Base-by-base conservation (phyloP, 2,329 filamentous ascomycete genomes). In the Nemania diffusa region DNA sequence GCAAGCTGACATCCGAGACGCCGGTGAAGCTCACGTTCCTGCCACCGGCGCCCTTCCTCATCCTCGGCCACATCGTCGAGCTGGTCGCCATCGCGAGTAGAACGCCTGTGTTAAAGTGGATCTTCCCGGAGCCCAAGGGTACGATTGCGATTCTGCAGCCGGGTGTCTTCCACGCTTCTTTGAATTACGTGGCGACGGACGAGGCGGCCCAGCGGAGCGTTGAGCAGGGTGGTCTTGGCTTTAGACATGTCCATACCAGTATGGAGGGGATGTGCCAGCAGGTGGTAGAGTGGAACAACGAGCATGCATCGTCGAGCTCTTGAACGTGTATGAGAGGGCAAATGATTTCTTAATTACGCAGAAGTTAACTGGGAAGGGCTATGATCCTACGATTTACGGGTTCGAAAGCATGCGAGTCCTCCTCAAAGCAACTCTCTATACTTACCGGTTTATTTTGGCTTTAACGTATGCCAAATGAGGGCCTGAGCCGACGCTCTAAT, bases 201-300 rank as follows among this genome's bases (percentile, higher is more conserved):
- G 71, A 70, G 11, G 71, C 74, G 52, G 82, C 82, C 5, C 75
- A 77, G 69, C 79, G 71, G 68, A 69, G 73, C 5, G 75, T 80
- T 1, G 77, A 76, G 34, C 77, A 82, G 8, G 82, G 82, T 0
- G 82, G 82, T 0, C 68, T 85, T 29, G 83, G 81, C 11, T 84
- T 84, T 57, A 62, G 60, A 55, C 77, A 74, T 2, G 75, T 75
- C 7, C 79, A 76, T 52, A 80, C 73, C 11, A 80, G 78, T 4
- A 65, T 84, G 24, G 80, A 84, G 69, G 82, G 81, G 0, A 71
- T 83, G 26, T 80, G 78, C 58, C 77, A 78, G 71, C 77, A 81
- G 70, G 62, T 84, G 11, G 70, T 73, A 5, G 76, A 79, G 11
- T 84, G 80, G 80, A 84, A 85, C 32, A 63, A 63, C 2, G 75